Evolutionary conservation across 2,329 filamentous ascomycete genomes (phyloP), one percentile per base, ranked within the genome.

Genomic region (Xylaria sp.): DNA sequence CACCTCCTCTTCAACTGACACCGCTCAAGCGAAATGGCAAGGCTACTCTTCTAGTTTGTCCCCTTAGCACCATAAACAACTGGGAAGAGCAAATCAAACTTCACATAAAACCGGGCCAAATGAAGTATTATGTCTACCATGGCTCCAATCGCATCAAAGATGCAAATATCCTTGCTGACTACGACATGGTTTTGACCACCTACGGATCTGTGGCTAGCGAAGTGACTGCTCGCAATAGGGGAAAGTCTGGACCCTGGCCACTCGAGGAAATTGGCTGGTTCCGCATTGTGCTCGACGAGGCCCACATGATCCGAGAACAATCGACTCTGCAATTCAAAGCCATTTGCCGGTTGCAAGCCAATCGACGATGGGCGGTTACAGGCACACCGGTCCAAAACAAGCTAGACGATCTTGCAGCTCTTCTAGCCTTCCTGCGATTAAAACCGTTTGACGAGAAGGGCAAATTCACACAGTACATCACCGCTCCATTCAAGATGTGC

Each of bases 341-440:
- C 2, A 93, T 96, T 23, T 94, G 94, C 72, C 88, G 89, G 23
- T 84, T 98, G 2, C 87, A 92, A 69, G 93, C 94, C 1, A 88
- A 92, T 76, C 89, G 94, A 39, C 91, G 94, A 41, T 99, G 96
- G 96, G 95, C 94, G 2, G 93, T 98, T n/a, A 98, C 96, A 0
- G 96, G 95, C 64, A 98, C 96, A 0, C 96, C 94, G 0, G 93
- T 98, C 9, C 95, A 98, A 80, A 99, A 99, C 77, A 91, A 93
- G 3, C 86, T 98, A 2, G 94, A 97, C 73, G 96, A 99, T 78
- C 86, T 98, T 25, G 92, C 93, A 15, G 92, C 95, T 1, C 84
- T 98, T 2, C 90, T 97, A 67, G 92, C 91, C 39, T 98, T 98
- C 77, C 84, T 98, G 51, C 90, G 92, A 15, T 84, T 98, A 15